Conservation (phyloP, 306 rosid genomes). For the Vigna radiata region DNA sequence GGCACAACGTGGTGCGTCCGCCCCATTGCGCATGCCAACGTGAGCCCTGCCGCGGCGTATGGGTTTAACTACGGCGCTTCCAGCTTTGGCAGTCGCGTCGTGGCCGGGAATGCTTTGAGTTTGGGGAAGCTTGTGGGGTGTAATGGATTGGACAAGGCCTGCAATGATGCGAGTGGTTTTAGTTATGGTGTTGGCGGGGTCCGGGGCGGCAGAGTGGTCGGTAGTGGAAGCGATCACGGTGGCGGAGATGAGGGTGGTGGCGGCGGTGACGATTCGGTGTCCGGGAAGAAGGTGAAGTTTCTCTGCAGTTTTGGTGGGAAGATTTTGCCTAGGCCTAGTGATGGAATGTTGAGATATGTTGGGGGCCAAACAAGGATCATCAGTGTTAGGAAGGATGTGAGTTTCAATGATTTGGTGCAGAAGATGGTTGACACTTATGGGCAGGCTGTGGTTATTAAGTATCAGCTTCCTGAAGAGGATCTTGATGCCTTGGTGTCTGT, state of each 20-base stretch:
- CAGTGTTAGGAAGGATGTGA: conserved; percentile 74
- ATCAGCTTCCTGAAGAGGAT: conserved; percentile 92
- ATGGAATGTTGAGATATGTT: conserved; percentile 88
- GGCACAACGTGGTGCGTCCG: conserved; percentile 68
- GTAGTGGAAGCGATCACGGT: conserved; percentile 48
- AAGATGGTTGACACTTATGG: conserved; percentile 80
- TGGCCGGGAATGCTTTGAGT: conserved; percentile 52
- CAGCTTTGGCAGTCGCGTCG: conserved; percentile 46
- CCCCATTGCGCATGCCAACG: conserved; percentile 52
- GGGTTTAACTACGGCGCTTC: conserved; percentile 54
- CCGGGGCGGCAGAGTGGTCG: conserved; percentile 49
- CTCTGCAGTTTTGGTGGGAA: conserved; percentile 90
- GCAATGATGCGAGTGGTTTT: conserved; percentile 53
- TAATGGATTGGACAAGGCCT: conserved; percentile 50
- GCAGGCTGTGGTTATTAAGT: conserved; percentile 78
- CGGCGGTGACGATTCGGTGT: conserved; percentile 64
- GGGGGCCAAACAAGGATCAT: conserved; percentile 94
- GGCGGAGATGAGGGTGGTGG: conserved; percentile 43
- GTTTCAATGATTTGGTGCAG: conserved; percentile 64
- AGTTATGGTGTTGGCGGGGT: conserved; percentile 39
- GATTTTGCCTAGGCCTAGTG: conserved; percentile 89
- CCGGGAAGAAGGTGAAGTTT: conserved; percentile 73
- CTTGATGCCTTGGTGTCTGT: conserved; percentile 89
- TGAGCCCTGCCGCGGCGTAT: conserved; percentile 49
- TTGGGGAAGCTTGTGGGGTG: conserved; percentile 51